Conservation (phyloP, 108 stramenopile species). For the Skeletonema grethae region DNA sequence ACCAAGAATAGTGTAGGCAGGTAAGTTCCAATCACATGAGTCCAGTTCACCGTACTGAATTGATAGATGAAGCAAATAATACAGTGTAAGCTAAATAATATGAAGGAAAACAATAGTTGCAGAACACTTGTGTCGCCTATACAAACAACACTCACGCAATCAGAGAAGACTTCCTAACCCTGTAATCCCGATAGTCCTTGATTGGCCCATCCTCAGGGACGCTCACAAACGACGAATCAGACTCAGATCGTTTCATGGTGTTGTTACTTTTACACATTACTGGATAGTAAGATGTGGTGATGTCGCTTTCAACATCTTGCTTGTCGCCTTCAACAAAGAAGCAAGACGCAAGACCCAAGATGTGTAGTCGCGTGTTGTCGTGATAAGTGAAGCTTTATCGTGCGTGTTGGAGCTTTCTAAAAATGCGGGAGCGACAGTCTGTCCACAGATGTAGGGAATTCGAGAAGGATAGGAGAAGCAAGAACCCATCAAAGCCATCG, state of each 20-base stretch:
- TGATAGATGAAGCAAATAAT: not conserved
- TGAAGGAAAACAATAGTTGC: not conserved
- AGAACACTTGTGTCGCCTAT: not conserved
- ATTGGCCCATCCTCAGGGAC: constrained; percentile 49
- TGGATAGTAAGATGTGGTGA: too few relatives aligned
- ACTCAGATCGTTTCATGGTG: constrained; percentile 36
- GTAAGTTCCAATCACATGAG: constrained; percentile 81
- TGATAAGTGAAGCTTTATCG: too few relatives aligned
- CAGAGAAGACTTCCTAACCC: constrained; percentile 48
- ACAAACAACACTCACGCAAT: constrained; percentile 38
- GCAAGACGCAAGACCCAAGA: too few relatives aligned
- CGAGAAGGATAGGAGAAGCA: not conserved
- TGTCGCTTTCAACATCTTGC: too few relatives aligned
- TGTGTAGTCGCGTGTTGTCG: too few relatives aligned
- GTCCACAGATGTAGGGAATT: not conserved
- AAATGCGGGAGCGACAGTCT: not conserved
- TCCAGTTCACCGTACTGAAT: constrained; percentile 87
- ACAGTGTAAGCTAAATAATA: not conserved
- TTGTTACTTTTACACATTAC: not conserved
- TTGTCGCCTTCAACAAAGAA: too few relatives aligned
- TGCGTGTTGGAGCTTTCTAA: not conserved
- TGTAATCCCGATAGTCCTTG: constrained; percentile 48
- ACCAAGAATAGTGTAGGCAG: constrained; percentile 70
- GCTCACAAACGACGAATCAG: constrained; percentile 45
- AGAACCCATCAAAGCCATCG: too few relatives aligned